Percentiles rank a stretch among this genome's conserved stretches.
phyloP scores from a whole-genome alignment of 768 basidiomycete genomes.

The Amanita phalloides region DNA sequence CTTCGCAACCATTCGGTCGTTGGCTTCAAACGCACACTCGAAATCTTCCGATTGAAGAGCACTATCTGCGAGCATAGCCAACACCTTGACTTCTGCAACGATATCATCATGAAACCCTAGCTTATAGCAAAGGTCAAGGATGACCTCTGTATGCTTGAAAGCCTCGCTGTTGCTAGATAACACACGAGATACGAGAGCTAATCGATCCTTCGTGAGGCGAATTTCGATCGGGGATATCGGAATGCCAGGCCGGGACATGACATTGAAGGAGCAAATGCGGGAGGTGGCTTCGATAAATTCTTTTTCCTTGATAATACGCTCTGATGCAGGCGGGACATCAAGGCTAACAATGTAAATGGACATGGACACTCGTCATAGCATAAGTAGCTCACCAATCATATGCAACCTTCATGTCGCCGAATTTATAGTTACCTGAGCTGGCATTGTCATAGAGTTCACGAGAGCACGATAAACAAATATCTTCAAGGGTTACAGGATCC shows the following conservation, averaged over 20 bases:
- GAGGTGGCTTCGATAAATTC: slow-evolving; percentile 98
- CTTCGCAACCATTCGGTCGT: slow-evolving; percentile 57
- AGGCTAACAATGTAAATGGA: slow-evolving; percentile 38
- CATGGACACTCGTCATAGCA: neutral
- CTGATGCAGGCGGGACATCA: slow-evolving; percentile 57
- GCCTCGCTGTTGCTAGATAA: slow-evolving; percentile 79
- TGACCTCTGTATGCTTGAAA: slow-evolving; percentile 85
- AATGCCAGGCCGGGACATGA: slow-evolving; percentile 63
- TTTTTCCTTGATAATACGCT: slow-evolving; percentile 55
- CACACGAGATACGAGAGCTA: slow-evolving; percentile 79
- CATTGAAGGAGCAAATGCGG: slow-evolving; percentile 85
- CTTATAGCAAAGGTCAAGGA: slow-evolving; percentile 83
- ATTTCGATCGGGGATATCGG: slow-evolving; percentile 89
- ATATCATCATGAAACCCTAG: slow-evolving; percentile 69
- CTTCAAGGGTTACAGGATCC: slow-evolving; percentile 44
- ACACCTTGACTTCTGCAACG: slow-evolving; percentile 69
- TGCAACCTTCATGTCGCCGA: slow-evolving; percentile 93
- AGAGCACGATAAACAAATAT: slow-evolving; percentile 70
- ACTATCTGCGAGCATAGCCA: slow-evolving; percentile 87
- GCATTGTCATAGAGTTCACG: slow-evolving; percentile 95
- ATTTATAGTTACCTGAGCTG: slow-evolving; percentile 80
- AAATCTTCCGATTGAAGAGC: slow-evolving; percentile 82
- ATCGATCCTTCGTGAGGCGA: slow-evolving; percentile 79
- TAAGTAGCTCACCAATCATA: slow-evolving; percentile 74
- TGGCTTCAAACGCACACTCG: slow-evolving; percentile 56